Conservation (phyloP, 1,284 basidiomycete species). For the Ganoderma lucidum region DNA sequence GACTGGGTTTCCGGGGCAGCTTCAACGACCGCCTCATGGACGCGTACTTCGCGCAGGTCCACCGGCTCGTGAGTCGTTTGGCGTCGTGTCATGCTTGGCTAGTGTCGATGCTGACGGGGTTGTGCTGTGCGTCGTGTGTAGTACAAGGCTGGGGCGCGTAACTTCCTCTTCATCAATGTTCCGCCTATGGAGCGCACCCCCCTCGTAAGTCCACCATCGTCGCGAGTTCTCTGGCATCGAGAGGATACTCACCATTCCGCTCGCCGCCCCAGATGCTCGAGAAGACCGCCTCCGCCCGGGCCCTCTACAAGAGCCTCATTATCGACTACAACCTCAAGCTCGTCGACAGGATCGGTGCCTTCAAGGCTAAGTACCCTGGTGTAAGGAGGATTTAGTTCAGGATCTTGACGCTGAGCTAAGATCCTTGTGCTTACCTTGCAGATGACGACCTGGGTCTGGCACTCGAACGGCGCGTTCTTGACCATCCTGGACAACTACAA, state of each 20-base stretch:
- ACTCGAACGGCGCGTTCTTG: constrained; percentile 58
- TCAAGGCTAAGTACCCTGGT: neutral
- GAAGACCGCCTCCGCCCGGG: neutral
- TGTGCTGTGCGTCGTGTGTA: too few species aligned
- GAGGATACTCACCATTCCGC: neutral
- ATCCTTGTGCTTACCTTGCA: constrained; percentile 30
- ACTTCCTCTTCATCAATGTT: constrained; percentile 68
- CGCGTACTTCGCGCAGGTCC: constrained; percentile 60
- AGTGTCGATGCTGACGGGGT: too few species aligned
- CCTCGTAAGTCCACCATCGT: neutral
- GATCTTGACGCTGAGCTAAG: neutral
- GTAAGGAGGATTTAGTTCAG: neutral
- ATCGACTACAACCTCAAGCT: neutral
- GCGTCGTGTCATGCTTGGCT: neutral
- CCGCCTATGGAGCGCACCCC: constrained; percentile 42
- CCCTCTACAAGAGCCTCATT: neutral
- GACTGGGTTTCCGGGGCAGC: constrained; percentile 37
- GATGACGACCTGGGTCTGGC: constrained; percentile 59
- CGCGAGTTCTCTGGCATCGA: neutral
- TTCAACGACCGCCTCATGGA: constrained; percentile 58
- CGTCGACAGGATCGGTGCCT: neutral
- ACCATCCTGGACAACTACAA: constrained; percentile 56
- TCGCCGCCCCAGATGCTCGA: neutral
- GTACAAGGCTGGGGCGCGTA: constrained; percentile 53
- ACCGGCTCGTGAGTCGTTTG: constrained; percentile 54